phyloP scores from a whole-genome alignment of 768 basidiomycete species.

The Tephrocybe sp. region DNA sequence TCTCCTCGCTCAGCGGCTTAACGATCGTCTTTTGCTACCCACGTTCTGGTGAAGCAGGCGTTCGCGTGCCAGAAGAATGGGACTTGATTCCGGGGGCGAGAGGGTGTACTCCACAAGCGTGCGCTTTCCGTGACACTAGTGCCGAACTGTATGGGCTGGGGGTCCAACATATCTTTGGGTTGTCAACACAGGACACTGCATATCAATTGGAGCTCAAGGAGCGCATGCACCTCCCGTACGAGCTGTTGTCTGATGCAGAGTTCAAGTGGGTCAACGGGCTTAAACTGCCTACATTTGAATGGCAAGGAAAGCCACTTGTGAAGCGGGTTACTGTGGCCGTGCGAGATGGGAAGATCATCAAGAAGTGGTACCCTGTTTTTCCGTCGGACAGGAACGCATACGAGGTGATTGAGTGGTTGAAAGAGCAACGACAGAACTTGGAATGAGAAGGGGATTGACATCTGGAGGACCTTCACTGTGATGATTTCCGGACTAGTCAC shows the following conservation, averaged over 20 bases:
- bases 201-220: conserved; percentile 22
- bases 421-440: conserved; percentile 1
- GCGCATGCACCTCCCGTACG: conserved; percentile 20
- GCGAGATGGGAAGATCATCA: conserved; percentile 17
- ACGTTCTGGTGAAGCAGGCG: conserved; percentile 18
- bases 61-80: conserved; percentile 18
- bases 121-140: conserved; percentile 20
- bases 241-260: conserved; percentile 18
- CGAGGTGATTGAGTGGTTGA: conserved; percentile 20
- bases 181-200: conserved; percentile 20
- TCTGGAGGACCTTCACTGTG: too few species aligned
- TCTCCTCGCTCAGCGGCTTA: conserved; percentile 17
- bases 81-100: conserved; percentile 22
- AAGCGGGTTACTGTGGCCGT: conserved; percentile 18
- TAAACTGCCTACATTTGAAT: conserved; percentile 20
- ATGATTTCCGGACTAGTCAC: too few species aligned
- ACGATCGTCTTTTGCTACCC: conserved; percentile 22
- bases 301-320: conserved; percentile 17
- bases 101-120: conserved; percentile 23
- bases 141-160: conserved; percentile 17
- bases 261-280: conserved; percentile 15
- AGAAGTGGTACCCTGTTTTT: conserved; percentile 21
- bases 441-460: background rate
- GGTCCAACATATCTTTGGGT: conserved; percentile 19
- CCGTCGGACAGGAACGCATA: conserved; percentile 18